These are phyloP conservation scores for Saccharomyces kudriavzevii DNA, from an alignment of 805 yeast genomes.

Conservation along the genomic window DNA sequence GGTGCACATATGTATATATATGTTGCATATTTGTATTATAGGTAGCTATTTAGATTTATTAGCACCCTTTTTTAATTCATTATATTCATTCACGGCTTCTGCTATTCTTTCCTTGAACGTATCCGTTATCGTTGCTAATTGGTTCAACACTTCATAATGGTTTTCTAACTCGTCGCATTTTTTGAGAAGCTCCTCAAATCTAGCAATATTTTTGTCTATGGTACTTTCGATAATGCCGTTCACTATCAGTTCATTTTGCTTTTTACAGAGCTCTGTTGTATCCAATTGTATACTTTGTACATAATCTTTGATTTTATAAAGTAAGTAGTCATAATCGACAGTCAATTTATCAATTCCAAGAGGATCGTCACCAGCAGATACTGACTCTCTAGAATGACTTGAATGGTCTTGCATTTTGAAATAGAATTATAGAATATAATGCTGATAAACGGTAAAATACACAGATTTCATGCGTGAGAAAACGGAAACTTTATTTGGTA, in stretches of 20 bases:
- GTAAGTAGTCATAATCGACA: conserved; percentile 54
- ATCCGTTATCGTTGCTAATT: conserved; percentile 36
- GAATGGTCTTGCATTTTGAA: conserved; percentile 1
- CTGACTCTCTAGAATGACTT: background rate
- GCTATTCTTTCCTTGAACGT: conserved; percentile 33
- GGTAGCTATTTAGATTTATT: background rate
- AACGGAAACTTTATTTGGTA: background rate
- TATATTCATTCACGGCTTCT: conserved; percentile 25
- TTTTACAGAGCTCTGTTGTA: conserved; percentile 26
- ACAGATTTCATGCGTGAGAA: background rate
- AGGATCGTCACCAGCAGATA: conserved; percentile 39
- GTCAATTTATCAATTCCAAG: conserved; percentile 52
- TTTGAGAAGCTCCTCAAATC: conserved; percentile 34
- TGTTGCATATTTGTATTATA: background rate
- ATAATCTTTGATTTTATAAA: conserved; percentile 53
- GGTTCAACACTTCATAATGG: conserved; percentile 46
- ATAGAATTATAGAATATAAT: background rate
- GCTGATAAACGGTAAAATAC: background rate
- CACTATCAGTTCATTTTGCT: conserved; percentile 20
- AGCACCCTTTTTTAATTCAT: conserved; percentile 4
- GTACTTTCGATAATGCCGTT: conserved; percentile 22
- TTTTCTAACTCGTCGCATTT: conserved; percentile 44
- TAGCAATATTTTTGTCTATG: conserved; percentile 36
- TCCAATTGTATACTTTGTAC: conserved; percentile 41
- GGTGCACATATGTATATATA: background rate